Evolutionary conservation across 1,284 basidiomycete species (phyloP).

Genomic region (Vanrija sp.): DNA sequence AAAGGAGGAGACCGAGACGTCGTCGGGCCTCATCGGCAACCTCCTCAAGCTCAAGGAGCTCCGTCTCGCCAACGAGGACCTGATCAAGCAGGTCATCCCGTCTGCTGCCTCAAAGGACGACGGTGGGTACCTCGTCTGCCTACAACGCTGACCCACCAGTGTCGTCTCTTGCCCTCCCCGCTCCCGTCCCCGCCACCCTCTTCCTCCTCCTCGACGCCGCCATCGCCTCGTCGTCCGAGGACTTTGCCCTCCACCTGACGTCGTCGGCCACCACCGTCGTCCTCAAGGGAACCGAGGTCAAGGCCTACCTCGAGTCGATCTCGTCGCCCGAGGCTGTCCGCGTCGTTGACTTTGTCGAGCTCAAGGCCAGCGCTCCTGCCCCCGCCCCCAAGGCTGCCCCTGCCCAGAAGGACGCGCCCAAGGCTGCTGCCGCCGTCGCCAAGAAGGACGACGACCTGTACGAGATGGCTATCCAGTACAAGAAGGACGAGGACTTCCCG

Average conservation of each 20-base stretch:
- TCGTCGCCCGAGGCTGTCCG: constrained; percentile 30
- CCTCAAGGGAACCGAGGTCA: constrained; percentile 69
- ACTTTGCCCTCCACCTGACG: constrained; percentile 70
- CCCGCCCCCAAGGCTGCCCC: constrained; percentile 8
- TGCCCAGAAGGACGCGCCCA: constrained; percentile 3
- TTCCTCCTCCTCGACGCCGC: constrained; percentile 72
- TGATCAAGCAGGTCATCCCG: constrained; percentile 76
- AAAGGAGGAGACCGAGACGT: constrained; percentile 73
- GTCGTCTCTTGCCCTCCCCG: constrained; percentile 69
- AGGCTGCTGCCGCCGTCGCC: constrained; percentile 20
- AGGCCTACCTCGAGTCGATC: constrained; percentile 66
- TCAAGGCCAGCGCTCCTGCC: constrained; percentile 52
- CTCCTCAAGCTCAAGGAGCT: constrained; percentile 85
- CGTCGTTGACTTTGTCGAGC: constrained; percentile 65
- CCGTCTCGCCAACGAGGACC: constrained; percentile 79
- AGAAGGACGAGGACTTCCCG: constrained; percentile 91
- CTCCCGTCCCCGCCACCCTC: constrained; percentile 69
- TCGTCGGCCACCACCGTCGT: constrained; percentile 69
- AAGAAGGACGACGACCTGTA: constrained; percentile 80
- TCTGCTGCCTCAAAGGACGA: constrained; percentile 71
- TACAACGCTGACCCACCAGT: constrained; percentile 53
- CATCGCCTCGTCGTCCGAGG: constrained; percentile 57
- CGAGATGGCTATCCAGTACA: constrained; percentile 87
- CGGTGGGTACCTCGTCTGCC: constrained; percentile 54
- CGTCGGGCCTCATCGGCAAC: constrained; percentile 69